Percentiles rank a stretch among this genome's conserved stretches.
Conservation (phyloP, 768 basidiomycete genomes). For the Auricularia cornea region DNA sequence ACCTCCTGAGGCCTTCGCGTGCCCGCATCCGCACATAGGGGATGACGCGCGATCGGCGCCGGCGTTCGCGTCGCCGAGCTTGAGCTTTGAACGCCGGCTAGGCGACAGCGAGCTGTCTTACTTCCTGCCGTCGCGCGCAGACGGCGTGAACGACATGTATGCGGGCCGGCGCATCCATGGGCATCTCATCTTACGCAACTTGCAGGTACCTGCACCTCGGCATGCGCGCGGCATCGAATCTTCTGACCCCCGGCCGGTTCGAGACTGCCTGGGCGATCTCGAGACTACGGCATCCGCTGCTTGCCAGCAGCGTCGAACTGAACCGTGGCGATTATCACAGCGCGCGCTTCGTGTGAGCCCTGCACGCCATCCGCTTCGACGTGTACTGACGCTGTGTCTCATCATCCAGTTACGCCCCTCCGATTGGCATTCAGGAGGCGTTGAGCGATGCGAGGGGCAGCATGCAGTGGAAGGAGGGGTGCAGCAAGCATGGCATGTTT, state of each 20-base stretch:
- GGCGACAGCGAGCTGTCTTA: constrained; percentile 76
- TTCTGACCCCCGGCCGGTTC: constrained; percentile 42
- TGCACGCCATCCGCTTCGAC: not conserved
- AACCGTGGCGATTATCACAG: constrained; percentile 42
- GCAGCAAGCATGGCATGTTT: constrained; percentile 47
- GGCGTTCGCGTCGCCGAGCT: not conserved
- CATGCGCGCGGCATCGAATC: constrained; percentile 38
- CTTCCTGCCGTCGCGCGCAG: constrained; percentile 68
- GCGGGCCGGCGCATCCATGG: constrained; percentile 12
- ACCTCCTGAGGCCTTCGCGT: not conserved
- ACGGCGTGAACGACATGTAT: constrained; percentile 83
- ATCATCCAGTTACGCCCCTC: constrained; percentile 36
- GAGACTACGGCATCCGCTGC: constrained; percentile 58
- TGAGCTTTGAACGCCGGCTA: constrained; percentile 42
- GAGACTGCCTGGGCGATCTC: constrained; percentile 63
- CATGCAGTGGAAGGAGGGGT: constrained; percentile 42
- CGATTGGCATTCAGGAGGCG: constrained; percentile 35
- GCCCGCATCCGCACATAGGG: not conserved
- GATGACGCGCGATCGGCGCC: not conserved
- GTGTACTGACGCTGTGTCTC: not conserved
- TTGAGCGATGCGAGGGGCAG: constrained; percentile 38
- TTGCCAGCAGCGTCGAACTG: constrained; percentile 57
- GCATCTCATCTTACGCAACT: not conserved
- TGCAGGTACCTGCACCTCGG: constrained; percentile 74
- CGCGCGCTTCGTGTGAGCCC: constrained; percentile 55